Evolutionary conservation across 164 flowering plant genomes (phyloP).

Genomic region (Annona cherimola): DNA sequence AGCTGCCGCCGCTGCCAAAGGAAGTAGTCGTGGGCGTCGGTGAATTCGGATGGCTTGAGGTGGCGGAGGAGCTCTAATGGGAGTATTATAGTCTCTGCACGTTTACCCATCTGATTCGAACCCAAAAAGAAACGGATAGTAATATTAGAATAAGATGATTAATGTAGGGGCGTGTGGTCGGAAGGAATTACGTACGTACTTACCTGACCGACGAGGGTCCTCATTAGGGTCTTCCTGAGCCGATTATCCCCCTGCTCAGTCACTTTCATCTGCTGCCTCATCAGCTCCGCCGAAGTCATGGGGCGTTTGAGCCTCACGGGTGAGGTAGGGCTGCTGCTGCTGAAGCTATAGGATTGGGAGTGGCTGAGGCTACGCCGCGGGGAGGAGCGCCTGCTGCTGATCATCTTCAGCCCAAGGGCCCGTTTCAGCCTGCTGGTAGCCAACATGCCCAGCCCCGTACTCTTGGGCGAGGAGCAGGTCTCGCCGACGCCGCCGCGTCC

Average conservation of each 20-base stretch:
- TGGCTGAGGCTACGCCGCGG: conserved; percentile 7
- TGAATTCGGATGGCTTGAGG: conserved; percentile 85
- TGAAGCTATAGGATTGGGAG: background rate
- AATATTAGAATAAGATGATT: background rate
- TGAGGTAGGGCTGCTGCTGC: background rate
- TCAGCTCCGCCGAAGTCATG: conserved; percentile 86
- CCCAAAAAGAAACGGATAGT: background rate
- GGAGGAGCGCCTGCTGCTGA: conserved; percentile 3
- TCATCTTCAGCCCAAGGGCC: conserved; percentile 21
- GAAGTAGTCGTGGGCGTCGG: conserved; percentile 58
- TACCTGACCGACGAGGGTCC: conserved; percentile 92
- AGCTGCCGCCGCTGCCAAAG: conserved; percentile 85
- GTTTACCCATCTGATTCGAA: conserved; percentile 47
- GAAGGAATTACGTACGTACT: background rate
- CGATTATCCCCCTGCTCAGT: conserved; percentile 77
- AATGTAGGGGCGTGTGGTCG: background rate
- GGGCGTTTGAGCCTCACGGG: conserved; percentile 38
- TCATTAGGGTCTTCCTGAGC: conserved; percentile 80
- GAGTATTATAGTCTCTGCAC: conserved; percentile 88
- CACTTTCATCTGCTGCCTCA: conserved; percentile 93
- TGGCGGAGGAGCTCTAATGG: conserved; percentile 94
- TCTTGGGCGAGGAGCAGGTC: background rate
- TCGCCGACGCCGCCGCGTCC: background rate
- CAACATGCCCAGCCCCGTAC: conserved; percentile 5
- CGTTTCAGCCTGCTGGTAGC: conserved; percentile 21